A percentile compares a stretch with the other conserved stretches of the same genome.
phyloP scores from a whole-genome alignment of 345 rosid genomes.

The Lumnitzera littorea region DNA sequence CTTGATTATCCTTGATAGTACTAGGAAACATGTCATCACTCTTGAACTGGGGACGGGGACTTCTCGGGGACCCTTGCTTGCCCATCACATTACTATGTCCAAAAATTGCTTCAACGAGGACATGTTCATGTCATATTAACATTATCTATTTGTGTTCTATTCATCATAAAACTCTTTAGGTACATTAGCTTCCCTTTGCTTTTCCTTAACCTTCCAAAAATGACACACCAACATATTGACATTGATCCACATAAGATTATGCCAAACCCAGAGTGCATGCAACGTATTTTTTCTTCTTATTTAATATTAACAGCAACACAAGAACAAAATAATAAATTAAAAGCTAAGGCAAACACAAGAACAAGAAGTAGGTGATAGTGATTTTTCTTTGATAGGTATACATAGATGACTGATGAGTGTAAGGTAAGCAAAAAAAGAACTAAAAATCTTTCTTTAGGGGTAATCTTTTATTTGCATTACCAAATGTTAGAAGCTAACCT shows the following conservation, averaged over 20 bases:
- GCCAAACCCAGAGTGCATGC: conserved; percentile 16
- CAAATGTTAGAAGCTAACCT: conserved; percentile 21
- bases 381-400: conserved; percentile 2
- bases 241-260: conserved; percentile 1
- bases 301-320: conserved; percentile 11
- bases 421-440: conserved; percentile 30
- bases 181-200: conserved; percentile 1
- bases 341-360: conserved; percentile 27
- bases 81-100: conserved; percentile 28
- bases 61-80: conserved; percentile 43
- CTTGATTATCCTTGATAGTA: conserved; percentile 26
- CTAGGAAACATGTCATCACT: conserved; percentile 14
- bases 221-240: conserved; percentile 25
- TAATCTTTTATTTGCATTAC: background rate
- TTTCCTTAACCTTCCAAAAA: conserved; percentile 11
- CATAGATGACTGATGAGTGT: conserved; percentile 48
- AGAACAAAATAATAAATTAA: conserved; percentile 10
- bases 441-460: conserved; percentile 8
- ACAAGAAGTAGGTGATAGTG: conserved; percentile 39
- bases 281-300: conserved; percentile 16
- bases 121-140: background rate
- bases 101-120: background rate
- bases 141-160: background rate
- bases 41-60: conserved; percentile 24
- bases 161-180: background rate